Evolutionary conservation across 257 asterid species (phyloP).

Genomic region (Solanum ossicruentum): DNA sequence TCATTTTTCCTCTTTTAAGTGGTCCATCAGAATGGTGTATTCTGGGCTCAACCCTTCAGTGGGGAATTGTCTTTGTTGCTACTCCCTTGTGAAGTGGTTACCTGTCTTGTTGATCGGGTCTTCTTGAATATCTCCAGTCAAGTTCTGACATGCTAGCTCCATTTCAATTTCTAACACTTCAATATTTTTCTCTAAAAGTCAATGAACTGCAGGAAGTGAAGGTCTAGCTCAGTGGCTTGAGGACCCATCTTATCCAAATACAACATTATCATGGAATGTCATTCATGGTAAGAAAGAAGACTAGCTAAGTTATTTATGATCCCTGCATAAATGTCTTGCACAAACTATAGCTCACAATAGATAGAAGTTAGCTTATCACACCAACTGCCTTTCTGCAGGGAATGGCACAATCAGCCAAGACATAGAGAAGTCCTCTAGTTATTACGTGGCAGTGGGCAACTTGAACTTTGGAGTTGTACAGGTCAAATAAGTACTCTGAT

Average conservation of each 20-base stretch:
- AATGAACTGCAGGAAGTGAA: slow-evolving; percentile 29
- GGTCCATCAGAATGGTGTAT: background rate
- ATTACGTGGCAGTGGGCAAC: slow-evolving; percentile 67
- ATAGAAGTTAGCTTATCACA: slow-evolving; percentile 5
- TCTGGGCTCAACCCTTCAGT: background rate
- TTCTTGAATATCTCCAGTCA: background rate
- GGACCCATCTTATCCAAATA: slow-evolving; percentile 52
- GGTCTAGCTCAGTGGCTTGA: slow-evolving; percentile 62
- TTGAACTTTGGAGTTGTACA: slow-evolving; percentile 34
- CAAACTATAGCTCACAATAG: background rate
- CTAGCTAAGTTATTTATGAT: background rate
- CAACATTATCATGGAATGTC: slow-evolving; percentile 47
- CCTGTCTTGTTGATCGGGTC: background rate
- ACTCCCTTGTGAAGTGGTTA: background rate
- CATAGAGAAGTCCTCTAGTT: slow-evolving; percentile 36
- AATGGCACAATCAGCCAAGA: slow-evolving; percentile 43
- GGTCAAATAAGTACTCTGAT: slow-evolving; percentile 25
- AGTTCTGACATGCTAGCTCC: background rate
- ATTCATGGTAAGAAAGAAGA: slow-evolving; percentile 49
- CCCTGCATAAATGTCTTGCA: background rate
- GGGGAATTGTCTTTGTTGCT: background rate
- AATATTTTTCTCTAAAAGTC: slow-evolving; percentile 13
- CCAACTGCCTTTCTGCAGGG: slow-evolving; percentile 31
- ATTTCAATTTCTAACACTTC: background rate
- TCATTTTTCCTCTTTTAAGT: background rate